Percentiles rank a stretch among this genome's conserved stretches.
These are phyloP conservation scores for Coemansia sp. DNA, from an alignment of 371 early-diverging fungal species.

Conservation along the genomic window DNA sequence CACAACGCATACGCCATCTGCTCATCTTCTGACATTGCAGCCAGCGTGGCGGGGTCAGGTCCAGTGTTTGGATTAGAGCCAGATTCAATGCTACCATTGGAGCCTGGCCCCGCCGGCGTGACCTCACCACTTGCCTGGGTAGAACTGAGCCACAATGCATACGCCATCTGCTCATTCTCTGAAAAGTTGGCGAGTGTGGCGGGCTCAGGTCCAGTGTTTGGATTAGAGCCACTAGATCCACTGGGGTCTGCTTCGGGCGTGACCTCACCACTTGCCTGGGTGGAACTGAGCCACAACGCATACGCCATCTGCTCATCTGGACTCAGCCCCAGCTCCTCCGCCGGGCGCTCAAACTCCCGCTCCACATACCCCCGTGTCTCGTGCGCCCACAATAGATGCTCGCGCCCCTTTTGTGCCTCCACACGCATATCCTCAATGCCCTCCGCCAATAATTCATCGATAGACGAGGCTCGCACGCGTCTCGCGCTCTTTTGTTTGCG, in stretches of 20 bases:
- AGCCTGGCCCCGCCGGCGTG: neutral
- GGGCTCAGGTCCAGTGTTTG: neutral
- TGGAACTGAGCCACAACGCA: slow-evolving; percentile 30
- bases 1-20: slow-evolving; percentile 1
- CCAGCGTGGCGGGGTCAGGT: neutral
- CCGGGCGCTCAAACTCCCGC: slow-evolving; percentile 22
- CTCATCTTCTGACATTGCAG: slow-evolving; percentile 37
- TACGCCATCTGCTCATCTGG: slow-evolving; percentile 38
- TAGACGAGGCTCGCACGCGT: neutral
- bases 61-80: neutral
- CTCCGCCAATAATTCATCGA: slow-evolving; percentile 5
- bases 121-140: neutral
- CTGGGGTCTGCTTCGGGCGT: neutral
- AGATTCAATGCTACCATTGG: neutral
- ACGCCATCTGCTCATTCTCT: slow-evolving; percentile 36
- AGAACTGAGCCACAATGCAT: slow-evolving; percentile 20
- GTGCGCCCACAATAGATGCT: slow-evolving; percentile 10
- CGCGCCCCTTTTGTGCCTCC: slow-evolving; percentile 10
- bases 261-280: neutral
- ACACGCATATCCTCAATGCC: slow-evolving; percentile 15
- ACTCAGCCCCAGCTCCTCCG: slow-evolving; percentile 16
- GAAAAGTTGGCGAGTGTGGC: slow-evolving; percentile 18
- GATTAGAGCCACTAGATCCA: neutral
- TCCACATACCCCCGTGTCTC: slow-evolving; percentile 18
- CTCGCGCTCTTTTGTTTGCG: neutral